Base-by-base conservation (phyloP, 331 rosid genomes). In the Malus hybrid region DNA sequence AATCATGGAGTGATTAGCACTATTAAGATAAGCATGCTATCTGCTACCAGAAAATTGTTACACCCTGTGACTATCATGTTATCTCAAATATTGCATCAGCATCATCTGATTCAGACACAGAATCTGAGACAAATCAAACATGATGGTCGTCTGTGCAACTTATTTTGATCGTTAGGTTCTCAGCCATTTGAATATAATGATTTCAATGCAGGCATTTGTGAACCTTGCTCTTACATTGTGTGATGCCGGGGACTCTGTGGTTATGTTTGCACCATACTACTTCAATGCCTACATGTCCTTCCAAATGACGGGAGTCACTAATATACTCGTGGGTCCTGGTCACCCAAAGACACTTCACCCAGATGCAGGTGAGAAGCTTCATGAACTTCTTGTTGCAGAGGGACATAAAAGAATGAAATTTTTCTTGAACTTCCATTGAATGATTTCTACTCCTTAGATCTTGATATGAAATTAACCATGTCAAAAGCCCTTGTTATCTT, bases 201-300 rank as follows among this genome's bases (percentile, higher is more conserved):
- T 69, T 70, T 29, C 65, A 64, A 60, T 87, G 92, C 97, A 95
- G 99, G 99, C 99, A 75, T 95, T 95, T 57, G 99, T 95, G 81
- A 95, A 92, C 82, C 74, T 95, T 27, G 99, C 92, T 85, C 97
- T 92, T 76, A 86, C 97, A 59, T 85, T 95, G n/a, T 95, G 99
- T 80, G 99, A 95, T 75, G 88, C 91, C 14, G 99, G 97, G 74
- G 99, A 95, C 67, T 87, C 96, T 0, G 99, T 92, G 72, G 97
- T 95, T 82, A 87, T 92, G 97, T 95, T 92, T 83, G 97, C 97
- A 63, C 99, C 97, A 11, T 92, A 95, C 89, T 95, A 95, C 90
- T 95, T 95, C 97, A 95, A 92, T 66, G 80, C 97, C 11, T 95
- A 87, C 87, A 95, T 90, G 97, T 89, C 99, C 75, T 95, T 95